Evolutionary conservation across 2,329 filamentous ascomycete genomes (phyloP), one percentile per base, ranked within the genome.

Genomic region (Penicillium sp.): DNA sequence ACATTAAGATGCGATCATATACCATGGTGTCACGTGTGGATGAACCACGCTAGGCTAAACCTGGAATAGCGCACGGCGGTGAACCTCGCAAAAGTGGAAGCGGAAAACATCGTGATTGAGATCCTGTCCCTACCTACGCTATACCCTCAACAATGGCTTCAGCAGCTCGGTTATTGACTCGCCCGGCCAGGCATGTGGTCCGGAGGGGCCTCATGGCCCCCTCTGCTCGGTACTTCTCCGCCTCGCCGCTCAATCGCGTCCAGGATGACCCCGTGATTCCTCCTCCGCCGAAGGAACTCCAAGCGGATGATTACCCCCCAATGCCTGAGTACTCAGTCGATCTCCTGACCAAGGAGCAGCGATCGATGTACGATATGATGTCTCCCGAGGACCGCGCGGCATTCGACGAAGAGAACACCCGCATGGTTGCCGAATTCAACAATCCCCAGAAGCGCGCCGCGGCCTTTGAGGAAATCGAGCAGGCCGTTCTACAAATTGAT

Each of bases 351-450:
- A 65, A 69, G 49, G 68, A 72, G 56, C 69, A 73, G 55, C 71
- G 71, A 46, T 73, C 70, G 6, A 72, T 73, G 70, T 76, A 76
- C 47, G 73, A 76, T 49, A 62, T 74, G 67, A 60, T 76, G 65
- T 66, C 73, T 9, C 73, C 74, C 7, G 71, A 75, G 50, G 72
- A 77, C 31, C 69, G 69, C 50, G 64, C 66, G 33, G 59, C 70
- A 25, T 77, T 76, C 52, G 72, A 76, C 56, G 65, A 67, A 21
- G 71, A 73, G 57, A 73, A 75, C 49, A 69, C 62, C 51, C 65
- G 65, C 38, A 60, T 73, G n/a, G 70, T 76, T 31, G 70, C 73
- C 43, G 66, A 76, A 55, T 77, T 71, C 64, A 77, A 76, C 54
- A 66, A 75, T 27, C 64, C 72, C 13, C 51, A 53, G 41, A 65